Base-by-base conservation (phyloP, 768 basidiomycete species). In the Rhodocollybia butyracea region DNA sequence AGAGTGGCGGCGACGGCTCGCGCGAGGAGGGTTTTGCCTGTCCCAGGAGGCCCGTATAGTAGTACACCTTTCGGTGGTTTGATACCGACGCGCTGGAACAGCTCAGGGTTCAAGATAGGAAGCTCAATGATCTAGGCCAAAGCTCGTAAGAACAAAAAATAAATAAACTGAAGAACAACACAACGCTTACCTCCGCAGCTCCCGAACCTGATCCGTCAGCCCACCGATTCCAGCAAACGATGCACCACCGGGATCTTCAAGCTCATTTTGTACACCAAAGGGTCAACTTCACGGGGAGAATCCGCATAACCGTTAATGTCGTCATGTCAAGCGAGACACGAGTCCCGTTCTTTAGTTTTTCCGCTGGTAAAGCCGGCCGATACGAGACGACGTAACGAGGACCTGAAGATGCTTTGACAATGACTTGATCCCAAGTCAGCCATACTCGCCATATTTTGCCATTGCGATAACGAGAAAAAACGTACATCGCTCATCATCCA, bases 261-360 rank as follows among this genome's bases (percentile, higher is more conserved):
- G 60, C 93, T 96, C 97, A 98, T 99, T 76, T 98, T 98, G 78
- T 99, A 99, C 11, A 99, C 96, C 63, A 96, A 75, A 15, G 97
- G 97, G 68, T 99, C 97, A 6, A 99, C 93, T 69, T 99, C 97
- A 59, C 97, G 84, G 3, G 97, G 97, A 99, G 77, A 51, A 98
- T 96, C 34, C 97, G 91, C 94, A 99, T 98, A 66, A 99, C 93
- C 5, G 97, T 99, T 30, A 98, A 77, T 2, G 97, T 98, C 3
- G 97, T 99, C 97, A 99, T 98, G 70, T 99, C 97, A 30, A 99
- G 84, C 54, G 94, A 95, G 55, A 99, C 97, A 60, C 97, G 91
- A 3, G 92, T 92, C 47, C 94, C 94, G 4, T 90, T 72, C 72
- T 98, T 97, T 56, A 99, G 87, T 73, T 98, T 92, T 27, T 83